Evolutionary conservation across 1,139 yeast genomes (phyloP).

Genomic region (Scheffersomyces illinoinensis): DNA sequence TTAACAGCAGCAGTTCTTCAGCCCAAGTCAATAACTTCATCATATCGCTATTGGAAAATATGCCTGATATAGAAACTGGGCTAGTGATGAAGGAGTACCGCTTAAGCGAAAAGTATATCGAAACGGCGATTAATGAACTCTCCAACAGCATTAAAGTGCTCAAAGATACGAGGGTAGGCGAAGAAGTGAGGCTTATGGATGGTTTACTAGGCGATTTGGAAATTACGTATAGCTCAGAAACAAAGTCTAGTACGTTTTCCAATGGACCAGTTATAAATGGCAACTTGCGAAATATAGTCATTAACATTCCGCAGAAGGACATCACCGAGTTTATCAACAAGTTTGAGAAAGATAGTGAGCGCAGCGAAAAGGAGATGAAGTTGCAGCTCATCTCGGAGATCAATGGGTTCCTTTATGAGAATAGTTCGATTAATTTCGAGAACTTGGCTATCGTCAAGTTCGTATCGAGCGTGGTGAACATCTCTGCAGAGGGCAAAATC

Average conservation of each 20-base stretch:
- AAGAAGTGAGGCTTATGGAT: slow-evolving; percentile 4
- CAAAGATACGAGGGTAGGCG: slow-evolving; percentile 3
- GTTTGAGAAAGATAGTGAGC: background rate
- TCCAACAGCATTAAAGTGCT: slow-evolving; percentile 3
- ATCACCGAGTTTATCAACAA: slow-evolving; percentile 10
- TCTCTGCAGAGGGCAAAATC: slow-evolving; percentile 23
- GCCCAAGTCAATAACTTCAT: slow-evolving; percentile 6
- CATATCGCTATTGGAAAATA: slow-evolving; percentile 9
- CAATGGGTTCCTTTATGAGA: slow-evolving; percentile 16
- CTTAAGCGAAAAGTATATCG: slow-evolving; percentile 8
- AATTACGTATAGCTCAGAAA: slow-evolving; percentile 7
- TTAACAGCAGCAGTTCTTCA: slow-evolving; percentile 1
- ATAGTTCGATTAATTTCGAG: slow-evolving; percentile 21
- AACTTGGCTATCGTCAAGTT: slow-evolving; percentile 22
- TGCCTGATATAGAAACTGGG: slow-evolving; percentile 9
- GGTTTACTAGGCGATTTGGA: slow-evolving; percentile 12
- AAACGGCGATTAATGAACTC: slow-evolving; percentile 8
- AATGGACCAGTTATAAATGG: slow-evolving; percentile 9
- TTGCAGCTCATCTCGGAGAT: slow-evolving; percentile 6
- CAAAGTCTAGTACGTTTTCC: background rate
- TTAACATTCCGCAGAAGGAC: slow-evolving; percentile 26
- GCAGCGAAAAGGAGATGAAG: background rate
- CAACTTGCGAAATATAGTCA: slow-evolving; percentile 21
- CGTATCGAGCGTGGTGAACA: slow-evolving; percentile 18
- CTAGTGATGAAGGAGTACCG: slow-evolving; percentile 11